Base-by-base conservation (phyloP, 768 basidiomycete species). In the Pleurotus tuoliensis region DNA sequence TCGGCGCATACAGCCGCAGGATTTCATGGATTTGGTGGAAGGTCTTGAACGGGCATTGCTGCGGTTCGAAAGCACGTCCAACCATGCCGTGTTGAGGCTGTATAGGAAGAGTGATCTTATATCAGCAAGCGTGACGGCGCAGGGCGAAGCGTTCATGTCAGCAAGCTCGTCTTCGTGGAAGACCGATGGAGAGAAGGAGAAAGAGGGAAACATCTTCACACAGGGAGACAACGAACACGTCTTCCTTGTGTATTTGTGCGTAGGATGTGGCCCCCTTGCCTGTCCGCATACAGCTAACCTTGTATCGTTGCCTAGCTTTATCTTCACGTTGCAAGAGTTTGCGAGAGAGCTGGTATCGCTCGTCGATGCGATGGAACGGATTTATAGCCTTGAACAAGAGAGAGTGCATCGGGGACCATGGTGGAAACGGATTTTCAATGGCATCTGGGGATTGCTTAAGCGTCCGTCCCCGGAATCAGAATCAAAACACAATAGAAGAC, bases 321-420 rank as follows among this genome's bases (percentile, higher is more conserved):
- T 97, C 61, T 99, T 98, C 71, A 96, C 94, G 0, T 69, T 98
- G 44, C 94, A 99, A 71, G 97, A 98, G 66, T 98, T 98, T 67
- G 82, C 92, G 6, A 77, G 81, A 57, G 96, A 98, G 69, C 70
- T 96, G 50, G 76, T 88, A 30, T 84, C 83, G 16, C 82, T 98
- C 9, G 80, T 92, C 0, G 91, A 94, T 66, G 87, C 91, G 6
- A 90, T 98, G 79, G 78, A 84, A 50, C 78, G 87, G 56, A 86
- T 98, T 46, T 87, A 90, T 55, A 79, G 73, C 54, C 81, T 84
- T 39, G 88, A 92, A 66, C 77, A 82, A 55, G 75, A 77, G 22
- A 71, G 73, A 44, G 61, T 70, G 13, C 64, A 66, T 44, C 69
- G 70, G 47, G 61, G 64, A 4, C 57, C 63, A 39, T 77, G 75